A percentile compares a stretch with the other conserved stretches of the same genome.
Conservation (phyloP, 108 stramenopile genomes). For the Aureococcus anophagefferens region DNA sequence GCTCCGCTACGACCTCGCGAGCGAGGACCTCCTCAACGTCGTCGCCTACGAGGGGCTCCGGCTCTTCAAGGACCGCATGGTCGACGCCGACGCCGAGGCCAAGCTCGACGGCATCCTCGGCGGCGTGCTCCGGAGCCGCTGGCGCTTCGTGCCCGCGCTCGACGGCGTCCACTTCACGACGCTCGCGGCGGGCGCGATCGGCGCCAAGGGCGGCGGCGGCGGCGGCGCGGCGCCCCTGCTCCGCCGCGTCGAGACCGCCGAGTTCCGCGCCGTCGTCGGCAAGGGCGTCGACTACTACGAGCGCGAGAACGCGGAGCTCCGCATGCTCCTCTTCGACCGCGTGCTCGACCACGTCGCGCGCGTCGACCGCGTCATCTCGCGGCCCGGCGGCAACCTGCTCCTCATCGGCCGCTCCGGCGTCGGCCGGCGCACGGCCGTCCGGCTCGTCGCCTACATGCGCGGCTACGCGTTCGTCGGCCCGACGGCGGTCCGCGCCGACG, state of each 20-base stretch:
- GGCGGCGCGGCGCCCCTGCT: not conserved
- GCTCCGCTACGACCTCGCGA: slow-evolving; percentile 40
- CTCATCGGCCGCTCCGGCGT: slow-evolving; percentile 46
- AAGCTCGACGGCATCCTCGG: slow-evolving; percentile 33
- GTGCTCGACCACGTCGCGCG: slow-evolving; percentile 43
- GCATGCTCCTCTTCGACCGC: slow-evolving; percentile 33
- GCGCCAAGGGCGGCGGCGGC: not conserved
- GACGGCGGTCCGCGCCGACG: slow-evolving; percentile 7
- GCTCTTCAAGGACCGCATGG: slow-evolving; percentile 41
- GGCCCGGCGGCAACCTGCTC: slow-evolving; percentile 54
- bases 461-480: slow-evolving; percentile 28
- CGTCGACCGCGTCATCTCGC: slow-evolving; percentile 48
- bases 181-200: not conserved
- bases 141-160: slow-evolving; percentile 11
- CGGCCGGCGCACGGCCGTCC: slow-evolving; percentile 34
- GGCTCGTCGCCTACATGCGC: slow-evolving; percentile 42
- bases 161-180: slow-evolving; percentile 24
- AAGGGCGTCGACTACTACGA: slow-evolving; percentile 44
- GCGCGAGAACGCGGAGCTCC: slow-evolving; percentile 46
- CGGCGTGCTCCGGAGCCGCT: slow-evolving; percentile 19
- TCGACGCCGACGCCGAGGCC: slow-evolving; percentile 16
- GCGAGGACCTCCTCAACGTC: slow-evolving; percentile 37
- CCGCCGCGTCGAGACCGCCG: slow-evolving; percentile 14
- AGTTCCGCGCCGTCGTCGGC: slow-evolving; percentile 29
- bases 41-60: slow-evolving; percentile 43